Evolutionary conservation across 1,139 yeast genomes (phyloP).

Genomic region (Yarrowia galli): DNA sequence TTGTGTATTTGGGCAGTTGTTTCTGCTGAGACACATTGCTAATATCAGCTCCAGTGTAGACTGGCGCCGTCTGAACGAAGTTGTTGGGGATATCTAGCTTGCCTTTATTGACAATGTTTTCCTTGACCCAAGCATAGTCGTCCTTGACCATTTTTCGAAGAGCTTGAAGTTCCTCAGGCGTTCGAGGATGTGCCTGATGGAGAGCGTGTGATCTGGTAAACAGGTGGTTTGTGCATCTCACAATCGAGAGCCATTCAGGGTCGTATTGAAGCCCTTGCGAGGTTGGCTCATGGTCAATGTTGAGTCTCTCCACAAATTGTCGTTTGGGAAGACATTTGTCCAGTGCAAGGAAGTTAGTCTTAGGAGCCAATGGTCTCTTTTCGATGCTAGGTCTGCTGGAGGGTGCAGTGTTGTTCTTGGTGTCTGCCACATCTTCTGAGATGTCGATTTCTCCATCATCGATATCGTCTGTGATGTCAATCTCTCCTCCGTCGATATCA

Average conservation of each 20-base stretch:
- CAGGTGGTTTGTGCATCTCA: conserved; percentile 45
- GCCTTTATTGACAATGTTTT: conserved; percentile 45
- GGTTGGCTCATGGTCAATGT: conserved; percentile 47
- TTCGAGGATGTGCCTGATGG: conserved; percentile 29
- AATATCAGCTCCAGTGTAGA: conserved; percentile 2
- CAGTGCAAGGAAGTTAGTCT: conserved; percentile 75
- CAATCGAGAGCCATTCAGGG: conserved; percentile 53
- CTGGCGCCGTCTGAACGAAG: conserved; percentile 41
- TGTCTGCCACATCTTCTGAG: background rate
- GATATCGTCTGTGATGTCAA: background rate
- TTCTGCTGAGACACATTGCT: conserved; percentile 3
- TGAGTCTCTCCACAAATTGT: conserved; percentile 57
- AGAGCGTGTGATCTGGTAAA: conserved; percentile 38
- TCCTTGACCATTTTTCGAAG: conserved; percentile 42
- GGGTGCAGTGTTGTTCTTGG: background rate
- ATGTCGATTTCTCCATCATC: background rate
- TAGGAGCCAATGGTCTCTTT: conserved; percentile 52
- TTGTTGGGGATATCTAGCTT: conserved; percentile 45
- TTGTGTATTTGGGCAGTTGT: conserved; percentile 42
- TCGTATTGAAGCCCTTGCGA: conserved; percentile 47
- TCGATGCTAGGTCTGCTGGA: background rate
- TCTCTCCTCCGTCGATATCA: background rate
- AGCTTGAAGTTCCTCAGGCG: conserved; percentile 1
- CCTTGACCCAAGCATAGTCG: conserved; percentile 48
- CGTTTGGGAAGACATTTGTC: conserved; percentile 82